Conservation (phyloP, 208 protist genomes). For the Pavlovales sp. region DNA sequence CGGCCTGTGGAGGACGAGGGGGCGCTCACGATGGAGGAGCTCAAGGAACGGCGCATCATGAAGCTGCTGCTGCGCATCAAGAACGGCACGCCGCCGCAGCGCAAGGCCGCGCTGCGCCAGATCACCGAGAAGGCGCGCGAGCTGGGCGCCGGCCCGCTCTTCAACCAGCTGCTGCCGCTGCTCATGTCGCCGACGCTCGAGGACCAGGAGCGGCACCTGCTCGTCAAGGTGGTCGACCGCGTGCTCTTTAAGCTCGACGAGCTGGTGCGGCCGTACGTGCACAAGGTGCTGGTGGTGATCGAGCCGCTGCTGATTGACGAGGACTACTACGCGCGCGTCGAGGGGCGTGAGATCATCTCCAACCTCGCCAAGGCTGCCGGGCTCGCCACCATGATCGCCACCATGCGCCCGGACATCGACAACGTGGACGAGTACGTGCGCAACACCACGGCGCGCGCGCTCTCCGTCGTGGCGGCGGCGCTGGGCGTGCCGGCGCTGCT, state of each 20-base stretch:
- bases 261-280: conserved; percentile 86
- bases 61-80: conserved; percentile 97
- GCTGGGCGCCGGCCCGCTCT: conserved; percentile 92
- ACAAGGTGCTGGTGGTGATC: conserved; percentile 98
- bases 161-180: conserved; percentile 95
- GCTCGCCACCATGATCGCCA: conserved; percentile 91
- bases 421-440: conserved; percentile 93
- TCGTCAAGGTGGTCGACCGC: conserved; percentile 93
- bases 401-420: conserved; percentile 96
- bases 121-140: conserved; percentile 94
- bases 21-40: conserved; percentile 62
- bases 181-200: conserved; percentile 92
- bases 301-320: conserved; percentile 96
- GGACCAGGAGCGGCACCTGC: conserved; percentile 95
- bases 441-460: conserved; percentile 95
- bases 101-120: conserved; percentile 89
- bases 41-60: conserved; percentile 85
- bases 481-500: conserved; percentile 90
- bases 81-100: conserved; percentile 93
- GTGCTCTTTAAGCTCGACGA: conserved; percentile 96
- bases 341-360: conserved; percentile 96
- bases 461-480: conserved; percentile 90
- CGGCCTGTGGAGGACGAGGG: conserved; percentile 76
- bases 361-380: conserved; percentile 98
- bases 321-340: conserved; percentile 93